These are phyloP conservation scores for Blastobotrys petasosporus DNA, from an alignment of 1,139 yeast genomes.

Conservation along the genomic window DNA sequence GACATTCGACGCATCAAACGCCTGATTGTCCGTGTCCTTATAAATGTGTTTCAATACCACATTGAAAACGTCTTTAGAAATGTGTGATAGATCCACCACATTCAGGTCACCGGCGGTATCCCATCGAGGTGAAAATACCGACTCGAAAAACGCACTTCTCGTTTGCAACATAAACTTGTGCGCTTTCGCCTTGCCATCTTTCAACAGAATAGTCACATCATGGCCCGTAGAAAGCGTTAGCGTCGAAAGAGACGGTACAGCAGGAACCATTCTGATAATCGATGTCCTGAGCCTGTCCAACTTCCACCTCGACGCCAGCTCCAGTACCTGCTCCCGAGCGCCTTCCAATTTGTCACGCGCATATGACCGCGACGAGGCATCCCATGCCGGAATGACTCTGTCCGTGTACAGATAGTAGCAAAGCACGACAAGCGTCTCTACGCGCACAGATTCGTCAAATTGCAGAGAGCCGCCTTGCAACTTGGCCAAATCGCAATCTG, in stretches of 20 bases:
- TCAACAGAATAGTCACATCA: conserved; percentile 36
- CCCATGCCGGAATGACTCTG: conserved; percentile 39
- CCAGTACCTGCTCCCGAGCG: conserved; percentile 23
- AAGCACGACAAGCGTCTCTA: conserved; percentile 34
- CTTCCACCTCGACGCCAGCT: conserved; percentile 19
- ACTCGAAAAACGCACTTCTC: conserved; percentile 60
- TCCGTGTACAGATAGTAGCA: conserved; percentile 47
- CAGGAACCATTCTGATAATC: conserved; percentile 19
- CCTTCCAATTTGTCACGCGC: too few relatives aligned
- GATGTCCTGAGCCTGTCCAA: conserved; percentile 22
- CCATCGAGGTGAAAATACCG: conserved; percentile 57
- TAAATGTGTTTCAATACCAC: conserved; percentile 52
- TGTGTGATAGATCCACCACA: conserved; percentile 27
- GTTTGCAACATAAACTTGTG: conserved; percentile 49
- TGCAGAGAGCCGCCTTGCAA: background rate
- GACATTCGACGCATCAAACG: conserved; percentile 40
- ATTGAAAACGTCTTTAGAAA: conserved; percentile 42
- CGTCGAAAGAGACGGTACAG: conserved; percentile 17
- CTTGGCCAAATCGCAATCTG: conserved; percentile 13
- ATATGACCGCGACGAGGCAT: conserved; percentile 18
- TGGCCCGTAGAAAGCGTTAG: too few relatives aligned
- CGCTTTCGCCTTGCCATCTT: conserved; percentile 40
- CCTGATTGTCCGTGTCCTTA: conserved; percentile 43
- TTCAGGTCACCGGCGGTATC: conserved; percentile 8
- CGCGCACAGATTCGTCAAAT: conserved; percentile 20